phyloP scores from a whole-genome alignment of 768 basidiomycete genomes.

The Kwoniella sp. region DNA sequence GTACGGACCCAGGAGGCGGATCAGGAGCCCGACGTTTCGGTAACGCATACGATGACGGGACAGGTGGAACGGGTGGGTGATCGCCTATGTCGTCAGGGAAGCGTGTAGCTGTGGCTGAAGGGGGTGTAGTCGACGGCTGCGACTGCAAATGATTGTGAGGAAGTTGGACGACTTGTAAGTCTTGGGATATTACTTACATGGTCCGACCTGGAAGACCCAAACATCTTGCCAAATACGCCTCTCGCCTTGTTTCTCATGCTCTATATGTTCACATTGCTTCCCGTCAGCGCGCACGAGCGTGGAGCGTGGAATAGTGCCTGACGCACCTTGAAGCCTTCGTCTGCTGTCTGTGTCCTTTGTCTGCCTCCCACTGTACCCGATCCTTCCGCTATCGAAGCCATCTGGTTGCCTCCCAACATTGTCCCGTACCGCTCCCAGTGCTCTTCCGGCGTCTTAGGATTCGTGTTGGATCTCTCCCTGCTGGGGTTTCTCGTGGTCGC shows the following conservation, averaged over 20 bases:
- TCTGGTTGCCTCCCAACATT: slow-evolving; percentile 24
- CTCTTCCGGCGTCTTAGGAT: slow-evolving; percentile 11
- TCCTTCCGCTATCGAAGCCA: slow-evolving; percentile 27
- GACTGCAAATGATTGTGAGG: background rate
- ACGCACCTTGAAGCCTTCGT: slow-evolving; percentile 46
- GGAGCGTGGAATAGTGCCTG: background rate
- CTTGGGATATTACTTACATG: too few relatives aligned
- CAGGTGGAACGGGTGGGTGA: slow-evolving; percentile 30
- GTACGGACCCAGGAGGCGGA: background rate
- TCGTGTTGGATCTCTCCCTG: slow-evolving; percentile 12
- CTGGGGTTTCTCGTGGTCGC: background rate
- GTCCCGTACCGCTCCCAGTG: slow-evolving; percentile 23
- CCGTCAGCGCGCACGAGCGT: background rate
- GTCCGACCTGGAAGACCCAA: slow-evolving; percentile 29
- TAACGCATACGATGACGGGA: slow-evolving; percentile 22
- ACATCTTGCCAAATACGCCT: slow-evolving; percentile 52
- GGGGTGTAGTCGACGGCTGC: slow-evolving; percentile 9
- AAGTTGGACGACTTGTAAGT: too few relatives aligned
- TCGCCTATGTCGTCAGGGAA: slow-evolving; percentile 3
- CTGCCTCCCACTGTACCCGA: slow-evolving; percentile 17
- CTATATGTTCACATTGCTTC: slow-evolving; percentile 16
- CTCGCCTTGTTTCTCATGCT: slow-evolving; percentile 48
- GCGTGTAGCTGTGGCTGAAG: slow-evolving; percentile 15
- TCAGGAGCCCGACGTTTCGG: slow-evolving; percentile 6
- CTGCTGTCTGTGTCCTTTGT: slow-evolving; percentile 21